phyloP scores from a whole-genome alignment of 108 stramenopile species.

The Chaetoceros tenuissimus region DNA sequence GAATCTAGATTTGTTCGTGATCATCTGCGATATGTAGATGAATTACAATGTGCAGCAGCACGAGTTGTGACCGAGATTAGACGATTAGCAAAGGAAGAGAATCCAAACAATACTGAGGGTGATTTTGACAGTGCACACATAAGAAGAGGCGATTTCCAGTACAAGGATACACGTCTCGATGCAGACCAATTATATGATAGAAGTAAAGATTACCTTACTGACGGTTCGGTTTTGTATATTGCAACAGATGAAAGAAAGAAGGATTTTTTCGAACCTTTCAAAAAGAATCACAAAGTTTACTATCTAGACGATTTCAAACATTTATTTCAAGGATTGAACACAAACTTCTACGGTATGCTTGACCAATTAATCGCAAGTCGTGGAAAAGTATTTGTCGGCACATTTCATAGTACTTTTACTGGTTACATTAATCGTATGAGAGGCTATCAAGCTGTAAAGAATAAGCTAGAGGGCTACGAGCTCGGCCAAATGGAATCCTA shows the following conservation, averaged over 20 bases:
- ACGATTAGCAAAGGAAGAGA: slow-evolving; percentile 24
- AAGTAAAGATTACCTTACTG: slow-evolving; percentile 34
- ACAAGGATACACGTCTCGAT: slow-evolving; percentile 50
- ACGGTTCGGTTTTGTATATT: slow-evolving; percentile 57
- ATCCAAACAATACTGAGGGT: slow-evolving; percentile 11
- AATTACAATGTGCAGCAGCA: slow-evolving; percentile 88
- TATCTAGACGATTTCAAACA: slow-evolving; percentile 71
- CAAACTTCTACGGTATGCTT: slow-evolving; percentile 60
- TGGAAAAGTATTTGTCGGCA: slow-evolving; percentile 69
- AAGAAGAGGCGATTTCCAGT: slow-evolving; percentile 79
- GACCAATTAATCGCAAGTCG: slow-evolving; percentile 75
- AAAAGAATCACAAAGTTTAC: slow-evolving; percentile 53
- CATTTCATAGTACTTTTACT: slow-evolving; percentile 68
- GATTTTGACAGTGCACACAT: slow-evolving; percentile 81
- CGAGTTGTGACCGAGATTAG: slow-evolving; percentile 72
- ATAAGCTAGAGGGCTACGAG: slow-evolving; percentile 44
- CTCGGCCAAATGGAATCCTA: slow-evolving; percentile 53
- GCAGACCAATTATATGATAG: slow-evolving; percentile 44
- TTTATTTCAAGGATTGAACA: slow-evolving; percentile 22
- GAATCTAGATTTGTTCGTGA: slow-evolving; percentile 80
- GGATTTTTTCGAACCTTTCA: slow-evolving; percentile 63
- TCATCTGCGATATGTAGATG: slow-evolving; percentile 83
- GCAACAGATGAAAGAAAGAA: slow-evolving; percentile 85
- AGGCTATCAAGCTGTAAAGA: slow-evolving; percentile 58
- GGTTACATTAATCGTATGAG: slow-evolving; percentile 80